Percentiles rank a stretch among this genome's conserved stretches.
Conservation (phyloP, 352 stramenopile species). For the Globisporangium recalcitrans region DNA sequence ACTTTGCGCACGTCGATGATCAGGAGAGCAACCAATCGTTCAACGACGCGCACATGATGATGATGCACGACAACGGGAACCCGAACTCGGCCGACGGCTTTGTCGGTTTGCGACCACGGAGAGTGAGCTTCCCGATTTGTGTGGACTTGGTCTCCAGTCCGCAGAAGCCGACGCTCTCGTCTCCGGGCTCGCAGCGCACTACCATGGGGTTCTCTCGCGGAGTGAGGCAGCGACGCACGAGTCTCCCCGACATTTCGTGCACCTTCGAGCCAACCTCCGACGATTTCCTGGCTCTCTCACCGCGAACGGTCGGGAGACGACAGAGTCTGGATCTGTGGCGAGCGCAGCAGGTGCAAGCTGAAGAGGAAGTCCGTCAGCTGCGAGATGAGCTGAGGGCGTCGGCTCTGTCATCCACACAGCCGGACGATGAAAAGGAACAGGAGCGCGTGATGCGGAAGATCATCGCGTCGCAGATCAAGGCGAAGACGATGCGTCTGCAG, state of each 20-base stretch:
- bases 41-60: constrained; percentile 7
- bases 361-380: constrained; percentile 38
- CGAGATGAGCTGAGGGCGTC: constrained; percentile 51
- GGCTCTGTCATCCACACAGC: constrained; percentile 27
- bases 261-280: background rate
- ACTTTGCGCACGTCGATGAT: constrained; percentile 1
- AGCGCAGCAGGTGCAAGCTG: constrained; percentile 34
- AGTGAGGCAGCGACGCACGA: constrained; percentile 16
- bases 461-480: constrained; percentile 55
- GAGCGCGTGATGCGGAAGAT: constrained; percentile 67
- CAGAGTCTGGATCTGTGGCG: constrained; percentile 52
- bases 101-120: constrained; percentile 1
- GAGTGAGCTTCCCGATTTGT: constrained; percentile 17
- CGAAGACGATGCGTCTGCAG: constrained; percentile 51
- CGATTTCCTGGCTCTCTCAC: constrained; percentile 14
- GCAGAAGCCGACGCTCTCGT: constrained; percentile 34
- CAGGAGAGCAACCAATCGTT: constrained; percentile 25
- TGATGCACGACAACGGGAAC: constrained; percentile 25
- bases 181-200: constrained; percentile 26
- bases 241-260: constrained; percentile 15
- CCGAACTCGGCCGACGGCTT: constrained; percentile 29
- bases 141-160: constrained; percentile 25
- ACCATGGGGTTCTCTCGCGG: background rate
- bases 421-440: constrained; percentile 31
- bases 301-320: constrained; percentile 30